Base-by-base conservation (phyloP, 2,329 filamentous ascomycete species). In the Rhinocladiella mackenziei region DNA sequence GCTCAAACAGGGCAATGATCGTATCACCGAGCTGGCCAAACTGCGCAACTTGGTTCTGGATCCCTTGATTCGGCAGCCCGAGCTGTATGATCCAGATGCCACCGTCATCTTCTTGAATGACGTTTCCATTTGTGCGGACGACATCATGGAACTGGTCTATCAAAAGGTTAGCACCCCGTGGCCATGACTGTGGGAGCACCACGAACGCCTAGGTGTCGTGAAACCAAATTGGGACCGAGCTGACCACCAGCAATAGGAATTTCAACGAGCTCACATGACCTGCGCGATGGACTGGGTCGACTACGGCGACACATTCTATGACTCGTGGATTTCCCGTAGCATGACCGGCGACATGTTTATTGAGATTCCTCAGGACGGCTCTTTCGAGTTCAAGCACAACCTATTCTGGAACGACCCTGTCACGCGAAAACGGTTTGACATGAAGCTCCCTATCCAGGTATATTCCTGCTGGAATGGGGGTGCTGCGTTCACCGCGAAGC, bases 391-490 rank as follows among this genome's bases (percentile, higher is more conserved):
- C 10, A 68, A 71, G 0, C 68, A 67, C 65, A 67, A 76, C 40
- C 60, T 79, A 2, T 80, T 81, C 54, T 75, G 71, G 67, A 74
- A 75, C 53, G 66, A 76, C 17, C 54, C 59, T 0, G 58, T 56
- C 0, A 59, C 70, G 2, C 60, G 53, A 5, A 33, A 46, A 2
- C 60, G 68, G 2, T 69, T 68, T 40, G 34, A 51, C 0, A 48
- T 49, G 0, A 58, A 63, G 19, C 58, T 62, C 10, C 76, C 78
- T 1, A 74, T 80, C 44, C 78, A 81, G 57, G 77, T 80, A 0
- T 81, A 77, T 47, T 58, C 76, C 1, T 81, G 78, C 58, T 81
- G 78, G 77, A 80, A 80, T 47, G 78, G 78, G 2, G 74, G 71
- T 0, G 65, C 66, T 0, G 69, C 67, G 0, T 72, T 80, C 38